phyloP scores from a whole-genome alignment of 495 filamentous ascomycete genomes.

The Delitschia confertaspora region DNA sequence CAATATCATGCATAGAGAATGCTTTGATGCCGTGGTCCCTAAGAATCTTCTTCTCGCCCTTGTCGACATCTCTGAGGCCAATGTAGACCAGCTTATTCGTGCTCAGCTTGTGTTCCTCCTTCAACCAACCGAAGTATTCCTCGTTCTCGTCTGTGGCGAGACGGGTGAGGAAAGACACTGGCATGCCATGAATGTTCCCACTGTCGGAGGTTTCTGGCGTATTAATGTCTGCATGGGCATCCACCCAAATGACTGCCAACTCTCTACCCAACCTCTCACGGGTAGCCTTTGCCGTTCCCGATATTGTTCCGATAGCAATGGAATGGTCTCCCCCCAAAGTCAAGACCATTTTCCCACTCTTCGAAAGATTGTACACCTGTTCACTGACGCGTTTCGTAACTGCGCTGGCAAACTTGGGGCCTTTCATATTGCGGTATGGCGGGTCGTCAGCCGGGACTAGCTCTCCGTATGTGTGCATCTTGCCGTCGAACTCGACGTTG shows the following conservation, averaged over 20 bases:
- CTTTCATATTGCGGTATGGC: constrained; percentile 83
- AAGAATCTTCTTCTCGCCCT: constrained; percentile 80
- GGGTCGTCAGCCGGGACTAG: constrained; percentile 66
- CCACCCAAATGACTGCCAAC: constrained; percentile 94
- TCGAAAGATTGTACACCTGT: constrained; percentile 83
- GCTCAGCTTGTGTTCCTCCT: constrained; percentile 54
- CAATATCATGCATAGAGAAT: constrained; percentile 98
- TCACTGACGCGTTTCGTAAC: constrained; percentile 72
- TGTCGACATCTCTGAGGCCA: constrained; percentile 84
- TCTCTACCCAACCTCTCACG: constrained; percentile 70
- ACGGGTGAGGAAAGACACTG: constrained; percentile 83
- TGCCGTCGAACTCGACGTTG: constrained; percentile 74
- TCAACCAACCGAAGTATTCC: constrained; percentile 82
- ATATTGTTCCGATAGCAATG: constrained; percentile 88
- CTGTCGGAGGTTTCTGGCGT: constrained; percentile 80
- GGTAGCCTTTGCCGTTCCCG: constrained; percentile 74
- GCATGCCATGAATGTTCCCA: constrained; percentile 98
- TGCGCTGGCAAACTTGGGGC: constrained; percentile 75
- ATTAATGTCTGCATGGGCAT: constrained; percentile 97
- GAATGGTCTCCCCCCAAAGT: constrained; percentile 95
- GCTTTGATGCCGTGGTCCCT: constrained; percentile 84
- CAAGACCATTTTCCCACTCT: constrained; percentile 75
- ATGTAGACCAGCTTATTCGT: constrained; percentile 93
- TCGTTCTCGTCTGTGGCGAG: constrained; percentile 61
- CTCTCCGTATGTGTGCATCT: constrained; percentile 73